Base-by-base conservation (phyloP, 768 basidiomycete genomes). In the Suillus placidus region DNA sequence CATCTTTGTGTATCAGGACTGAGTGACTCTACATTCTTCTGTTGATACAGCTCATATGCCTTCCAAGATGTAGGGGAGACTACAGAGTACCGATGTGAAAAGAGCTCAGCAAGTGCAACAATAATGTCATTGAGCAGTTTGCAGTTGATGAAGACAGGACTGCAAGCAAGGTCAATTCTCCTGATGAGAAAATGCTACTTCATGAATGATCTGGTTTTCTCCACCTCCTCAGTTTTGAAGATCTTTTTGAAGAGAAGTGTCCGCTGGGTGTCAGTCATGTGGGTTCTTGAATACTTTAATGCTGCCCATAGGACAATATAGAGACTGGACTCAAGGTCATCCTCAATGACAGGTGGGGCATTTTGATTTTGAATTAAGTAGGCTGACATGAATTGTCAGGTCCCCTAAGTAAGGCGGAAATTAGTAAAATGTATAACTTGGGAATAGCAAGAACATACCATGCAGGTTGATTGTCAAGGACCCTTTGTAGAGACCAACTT, bases 301-400 rank as follows among this genome's bases (percentile, higher is more conserved):
- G n/a, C 45, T 1, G 58, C 26, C 61, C 61, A 62, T 20, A 30
- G n/a, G 14, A 65, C n/a, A 23, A 65, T 52, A 5, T 61, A 43
- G 37, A 62, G 42, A 26, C 34, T n/a, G 6, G 64, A 65, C 38
- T 65, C 64, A 23, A 65, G 30, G 55, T 65, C 64, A 14, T 65
- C 60, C 34, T 23, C 8, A 10, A 61, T 13, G 16, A 12, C 34
- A n/a, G 45, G 49, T 14, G 20, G 56, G 34, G 56, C 56, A 20
- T 16, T 18, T 23, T 20, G 16, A 20, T 64, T 38, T 13, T 49
- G 6, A 20, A 64, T 34, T 18, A 43, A 43, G 42, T 43, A 43
- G 42, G 42, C 42, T 43, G 42, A 43, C 42, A 43, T 43, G 42
- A 64, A 60, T 40, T 64, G 35, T 57, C 64, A 64, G 34, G 64